Evolutionary conservation across 441 rosid species (phyloP).

Genomic region (Pelargonium myrrhifolium): DNA sequence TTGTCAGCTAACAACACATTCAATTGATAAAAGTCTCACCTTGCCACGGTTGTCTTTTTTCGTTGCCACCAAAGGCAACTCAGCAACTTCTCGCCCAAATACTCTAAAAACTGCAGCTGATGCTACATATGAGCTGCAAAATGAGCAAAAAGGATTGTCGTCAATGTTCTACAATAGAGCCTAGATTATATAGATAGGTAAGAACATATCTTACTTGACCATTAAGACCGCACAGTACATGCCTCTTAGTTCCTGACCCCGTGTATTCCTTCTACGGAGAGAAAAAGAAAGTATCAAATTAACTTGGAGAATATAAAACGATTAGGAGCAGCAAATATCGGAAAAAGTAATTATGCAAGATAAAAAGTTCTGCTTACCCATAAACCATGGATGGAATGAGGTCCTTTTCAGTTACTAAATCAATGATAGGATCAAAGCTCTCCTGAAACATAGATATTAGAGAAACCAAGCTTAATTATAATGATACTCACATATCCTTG

Average conservation of each 20-base stretch:
- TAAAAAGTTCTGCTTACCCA: constrained; percentile 30
- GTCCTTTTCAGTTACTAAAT: constrained; percentile 37
- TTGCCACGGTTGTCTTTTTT: constrained; percentile 81
- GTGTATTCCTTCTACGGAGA: constrained; percentile 69
- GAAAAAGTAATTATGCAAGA: constrained; percentile 3
- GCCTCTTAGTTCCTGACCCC: constrained; percentile 94
- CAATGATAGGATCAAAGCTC: constrained; percentile 48
- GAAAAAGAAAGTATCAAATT: background rate
- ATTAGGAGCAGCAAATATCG: background rate
- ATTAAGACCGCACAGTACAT: constrained; percentile 68
- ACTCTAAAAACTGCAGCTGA: constrained; percentile 91
- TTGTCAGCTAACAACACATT: background rate
- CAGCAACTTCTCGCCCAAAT: constrained; percentile 85
- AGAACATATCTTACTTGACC: constrained; percentile 50
- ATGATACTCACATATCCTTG: background rate
- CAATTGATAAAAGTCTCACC: constrained; percentile 37
- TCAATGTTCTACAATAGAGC: constrained; percentile 2
- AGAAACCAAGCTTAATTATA: background rate
- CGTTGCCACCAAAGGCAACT: constrained; percentile 94
- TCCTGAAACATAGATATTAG: constrained; percentile 26
- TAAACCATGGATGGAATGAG: constrained; percentile 52
- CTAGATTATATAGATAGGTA: background rate
- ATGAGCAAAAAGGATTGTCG: background rate
- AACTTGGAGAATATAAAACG: background rate
- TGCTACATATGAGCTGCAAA: constrained; percentile 60